Evolutionary conservation across 345 rosid genomes (phyloP), one percentile per base, ranked within the genome.

Genomic region (Citrus inodora): DNA sequence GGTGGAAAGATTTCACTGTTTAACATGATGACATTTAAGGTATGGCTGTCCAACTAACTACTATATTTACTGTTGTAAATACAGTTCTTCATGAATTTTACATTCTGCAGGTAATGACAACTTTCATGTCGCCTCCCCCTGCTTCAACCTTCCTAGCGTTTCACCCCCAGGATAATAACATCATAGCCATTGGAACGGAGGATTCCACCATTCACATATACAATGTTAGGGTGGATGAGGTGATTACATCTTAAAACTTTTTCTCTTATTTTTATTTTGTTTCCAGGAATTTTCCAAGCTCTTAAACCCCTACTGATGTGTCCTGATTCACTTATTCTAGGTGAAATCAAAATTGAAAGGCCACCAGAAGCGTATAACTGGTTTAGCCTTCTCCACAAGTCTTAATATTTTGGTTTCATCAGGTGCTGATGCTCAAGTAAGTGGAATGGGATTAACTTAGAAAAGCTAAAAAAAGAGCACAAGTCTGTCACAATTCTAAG

Each of bases 1-100:
- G 99, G 99, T 30, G 97, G 98, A 64, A 95, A 91, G 83, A 91
- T 90, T 75, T 93, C 98, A 10, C 80, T 95, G 80, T 95, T 95
- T 77, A 95, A 95, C 86, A 88, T 93, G 99, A 88, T 91, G 96
- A 92, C 92, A 35, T 95, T 92, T 86, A 93, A 91, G 93, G 98
- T 89, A 90, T 63, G 74, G 67, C 25, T 71, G 46, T 38, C 3
- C 30, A 64, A 56, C 14, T 48, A 64, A 56, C 33, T 33, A 19
- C 4, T 56, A 33, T 37, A 59, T n/a, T 73, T 59, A 53, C 48
- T 35, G 8, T 67, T 38, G 46, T n/a, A 42, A 67, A 46, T 76
- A 35, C 37, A 58, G 37, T 56, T 22, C 27, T 56, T 48, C 60
- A 25, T 53, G 17, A 73, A 9, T 73, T 63, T 24, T 55, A 22